Percentiles rank a stretch among this genome's conserved stretches.
Evolutionary conservation across 441 rosid genomes (phyloP).

Genomic region (Pelargonium fulgidum): DNA sequence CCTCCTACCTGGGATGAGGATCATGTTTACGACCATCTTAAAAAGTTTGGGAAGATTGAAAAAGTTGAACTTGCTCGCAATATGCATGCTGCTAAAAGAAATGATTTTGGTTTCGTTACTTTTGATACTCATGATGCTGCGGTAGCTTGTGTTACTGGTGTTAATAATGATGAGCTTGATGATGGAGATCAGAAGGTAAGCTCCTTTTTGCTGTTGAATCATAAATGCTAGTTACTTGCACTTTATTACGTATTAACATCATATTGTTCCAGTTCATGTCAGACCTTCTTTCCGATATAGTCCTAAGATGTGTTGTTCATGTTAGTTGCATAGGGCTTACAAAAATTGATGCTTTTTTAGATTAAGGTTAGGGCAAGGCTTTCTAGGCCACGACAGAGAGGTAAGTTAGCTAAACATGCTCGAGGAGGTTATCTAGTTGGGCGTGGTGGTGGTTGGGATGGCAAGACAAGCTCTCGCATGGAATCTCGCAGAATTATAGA

Average conservation of each 20-base stretch:
- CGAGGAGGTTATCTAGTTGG: conserved; percentile 1
- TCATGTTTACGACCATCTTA: background rate
- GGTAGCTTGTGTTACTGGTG: conserved; percentile 10
- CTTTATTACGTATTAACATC: background rate
- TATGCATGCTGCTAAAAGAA: conserved; percentile 11
- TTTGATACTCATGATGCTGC: conserved; percentile 12
- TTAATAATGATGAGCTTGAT: conserved; percentile 4
- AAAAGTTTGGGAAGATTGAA: conserved; percentile 8
- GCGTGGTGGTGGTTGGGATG: conserved; percentile 1
- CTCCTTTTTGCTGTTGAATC: background rate
- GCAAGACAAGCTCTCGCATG: background rate
- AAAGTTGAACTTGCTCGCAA: conserved; percentile 9
- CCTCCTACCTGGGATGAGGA: conserved; percentile 12
- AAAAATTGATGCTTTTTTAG: background rate
- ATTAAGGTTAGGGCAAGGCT: conserved; percentile 5
- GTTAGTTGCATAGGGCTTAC: background rate
- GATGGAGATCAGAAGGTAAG: conserved; percentile 4
- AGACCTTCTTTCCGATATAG: background rate
- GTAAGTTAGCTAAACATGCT: conserved; percentile 1
- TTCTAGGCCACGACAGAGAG: conserved; percentile 5
- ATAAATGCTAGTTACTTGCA: background rate
- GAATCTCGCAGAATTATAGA: conserved; percentile 2
- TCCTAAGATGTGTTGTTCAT: background rate
- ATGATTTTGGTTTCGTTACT: conserved; percentile 7
- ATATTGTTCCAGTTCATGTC: background rate